Evolutionary conservation across 805 yeast species (phyloP).

Genomic region (Yueomyces sinensis): DNA sequence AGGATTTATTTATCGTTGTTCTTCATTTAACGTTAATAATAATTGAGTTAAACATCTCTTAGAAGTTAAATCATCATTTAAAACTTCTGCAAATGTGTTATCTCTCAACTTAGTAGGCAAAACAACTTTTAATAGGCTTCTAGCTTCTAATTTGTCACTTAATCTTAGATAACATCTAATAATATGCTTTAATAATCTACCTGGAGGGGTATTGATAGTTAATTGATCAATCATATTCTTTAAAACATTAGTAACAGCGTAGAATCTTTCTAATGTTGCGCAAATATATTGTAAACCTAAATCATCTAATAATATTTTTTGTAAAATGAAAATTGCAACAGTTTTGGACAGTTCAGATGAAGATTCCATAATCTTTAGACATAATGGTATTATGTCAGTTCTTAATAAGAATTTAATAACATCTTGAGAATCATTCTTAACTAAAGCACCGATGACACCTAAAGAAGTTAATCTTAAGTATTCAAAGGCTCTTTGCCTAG

Average conservation of each 20-base stretch:
- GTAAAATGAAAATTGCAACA: constrained; percentile 92
- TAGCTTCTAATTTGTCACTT: constrained; percentile 81
- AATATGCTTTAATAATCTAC: constrained; percentile 80
- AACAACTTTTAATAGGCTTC: constrained; percentile 70
- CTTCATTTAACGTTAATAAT: constrained; percentile 48
- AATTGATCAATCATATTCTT: constrained; percentile 81
- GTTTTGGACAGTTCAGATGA: constrained; percentile 90
- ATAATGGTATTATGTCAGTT: constrained; percentile 94
- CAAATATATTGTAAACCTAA: constrained; percentile 85
- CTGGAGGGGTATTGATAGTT: constrained; percentile 53
- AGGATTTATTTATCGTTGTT: constrained; percentile 2
- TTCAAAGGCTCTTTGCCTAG: constrained; percentile 87
- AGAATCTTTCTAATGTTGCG: constrained; percentile 88
- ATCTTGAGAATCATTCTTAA: constrained; percentile 90
- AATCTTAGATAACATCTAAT: constrained; percentile 86
- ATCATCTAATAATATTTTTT: constrained; percentile 84
- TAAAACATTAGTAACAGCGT: constrained; percentile 83
- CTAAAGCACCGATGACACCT: constrained; percentile 95
- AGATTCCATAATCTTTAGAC: constrained; percentile 88
- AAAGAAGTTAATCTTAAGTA: constrained; percentile 83
- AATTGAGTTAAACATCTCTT: constrained; percentile 79
- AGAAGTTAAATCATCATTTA: constrained; percentile 80
- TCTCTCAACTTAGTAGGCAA: constrained; percentile 78
- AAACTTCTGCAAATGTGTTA: constrained; percentile 55
- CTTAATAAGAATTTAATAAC: constrained; percentile 82